Conservation (phyloP, 2,329 filamentous ascomycete species). For the Beauveria caledonica region DNA sequence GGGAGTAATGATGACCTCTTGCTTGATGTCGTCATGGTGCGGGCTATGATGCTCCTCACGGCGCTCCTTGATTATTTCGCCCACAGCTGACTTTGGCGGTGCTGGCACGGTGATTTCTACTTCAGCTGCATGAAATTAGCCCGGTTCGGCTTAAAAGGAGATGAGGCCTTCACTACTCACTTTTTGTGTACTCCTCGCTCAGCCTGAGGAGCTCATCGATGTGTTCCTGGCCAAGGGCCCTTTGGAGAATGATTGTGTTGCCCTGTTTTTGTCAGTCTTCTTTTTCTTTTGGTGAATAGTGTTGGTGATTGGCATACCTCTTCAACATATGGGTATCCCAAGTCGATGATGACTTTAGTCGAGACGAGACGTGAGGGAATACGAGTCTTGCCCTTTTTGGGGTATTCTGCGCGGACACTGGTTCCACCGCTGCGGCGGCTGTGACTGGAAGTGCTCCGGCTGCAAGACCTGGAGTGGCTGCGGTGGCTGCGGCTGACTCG, state of each 20-base stretch:
- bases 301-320: slow-evolving; percentile 50
- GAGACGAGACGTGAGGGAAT: slow-evolving; percentile 77
- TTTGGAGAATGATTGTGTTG: slow-evolving; percentile 70
- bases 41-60: slow-evolving; percentile 10
- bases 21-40: slow-evolving; percentile 17
- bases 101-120: slow-evolving; percentile 33
- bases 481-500: slow-evolving; percentile 31
- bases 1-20: slow-evolving; percentile 30
- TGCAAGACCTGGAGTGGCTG: slow-evolving; percentile 25
- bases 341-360: slow-evolving; percentile 70
- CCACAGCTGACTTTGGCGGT: slow-evolving; percentile 34
- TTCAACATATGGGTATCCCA: slow-evolving; percentile 80
- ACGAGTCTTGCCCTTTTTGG: slow-evolving; percentile 81
- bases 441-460: slow-evolving; percentile 37
- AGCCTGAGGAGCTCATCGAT: slow-evolving; percentile 83
- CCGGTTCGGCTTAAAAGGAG: neutral
- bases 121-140: slow-evolving; percentile 27
- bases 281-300: neutral
- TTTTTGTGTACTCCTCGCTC: slow-evolving; percentile 67
- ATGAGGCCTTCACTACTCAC: slow-evolving; percentile 25
- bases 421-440: slow-evolving; percentile 43
- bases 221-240: slow-evolving; percentile 79
- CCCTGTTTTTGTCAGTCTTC: slow-evolving; percentile 45
- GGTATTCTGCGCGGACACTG: slow-evolving; percentile 54
- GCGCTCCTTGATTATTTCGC: slow-evolving; percentile 41